Base-by-base conservation (phyloP, 2,329 filamentous ascomycete genomes). In the Zymoseptoria pseudotritici region DNA sequence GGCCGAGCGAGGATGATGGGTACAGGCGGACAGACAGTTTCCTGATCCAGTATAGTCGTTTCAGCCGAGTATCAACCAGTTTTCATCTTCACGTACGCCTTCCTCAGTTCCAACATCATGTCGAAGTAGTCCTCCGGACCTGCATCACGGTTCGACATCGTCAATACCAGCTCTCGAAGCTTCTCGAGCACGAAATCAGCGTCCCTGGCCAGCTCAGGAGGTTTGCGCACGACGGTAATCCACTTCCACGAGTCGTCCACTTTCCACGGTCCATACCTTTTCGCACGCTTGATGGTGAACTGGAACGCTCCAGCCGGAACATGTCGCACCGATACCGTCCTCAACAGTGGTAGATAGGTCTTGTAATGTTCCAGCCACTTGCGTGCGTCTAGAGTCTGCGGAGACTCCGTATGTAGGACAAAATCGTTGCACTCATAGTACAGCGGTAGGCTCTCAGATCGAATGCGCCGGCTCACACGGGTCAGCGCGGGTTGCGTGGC, bases 401-500 rank as follows among this genome's bases (percentile, higher is more conserved):
- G 42, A n/a, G 58, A 65, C 58, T 72, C 69, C 9, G 69, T 70
- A 59, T 71, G 69, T 2, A 73, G 54, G 20, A 71, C 59, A 60
- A 72, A 71, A 31, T 61, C 56, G 55, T 72, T 71, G 61, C 57
- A 59, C 49, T 64, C 64, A 60, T 70, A 73, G 62, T 63, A 72
- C 0, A 71, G 46, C 2, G 70, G 69, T 8, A 72, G 55, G 6
- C 55, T 63, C 59, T 73, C 71, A 2, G 36, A 50, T 7, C 71
- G 66, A 10, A 72, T 50, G 51, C 70, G 69, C 17, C 65, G 62
- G 53, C 59, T 69, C 9, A 71, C 67, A 10, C 60, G 55, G 19
- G 68, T 67, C 29, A 72, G 58, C 8, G 68, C 56, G 4, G 71
- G 69, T 58, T 70, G 70, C 3, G 55, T 59, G 2, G 70, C 68